Conservation (phyloP, 768 basidiomycete species). For the Naematelia encephala region DNA sequence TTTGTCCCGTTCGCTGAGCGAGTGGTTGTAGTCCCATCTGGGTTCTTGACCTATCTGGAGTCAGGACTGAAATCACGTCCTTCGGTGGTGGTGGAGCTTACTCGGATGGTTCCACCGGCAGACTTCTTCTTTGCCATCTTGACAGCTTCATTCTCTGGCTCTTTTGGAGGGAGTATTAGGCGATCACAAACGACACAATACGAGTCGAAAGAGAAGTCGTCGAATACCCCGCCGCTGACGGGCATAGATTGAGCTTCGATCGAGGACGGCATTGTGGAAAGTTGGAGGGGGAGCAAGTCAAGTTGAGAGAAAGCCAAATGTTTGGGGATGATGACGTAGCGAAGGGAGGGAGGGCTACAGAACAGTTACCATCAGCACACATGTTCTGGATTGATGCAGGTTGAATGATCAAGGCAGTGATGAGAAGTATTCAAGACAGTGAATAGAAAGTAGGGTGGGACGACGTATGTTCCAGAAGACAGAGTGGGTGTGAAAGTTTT, state of each 20-base stretch:
- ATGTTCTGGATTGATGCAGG: not conserved
- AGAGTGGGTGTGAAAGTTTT: not conserved
- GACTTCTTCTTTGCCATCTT: conserved; percentile 21
- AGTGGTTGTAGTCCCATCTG: conserved; percentile 42
- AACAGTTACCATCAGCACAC: not conserved
- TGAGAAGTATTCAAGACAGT: not conserved
- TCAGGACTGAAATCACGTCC: not conserved
- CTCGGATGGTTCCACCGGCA: conserved; percentile 32
- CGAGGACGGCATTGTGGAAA: not conserved
- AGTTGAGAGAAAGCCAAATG: not conserved
- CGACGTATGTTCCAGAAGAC: not conserved
- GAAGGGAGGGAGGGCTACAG: not conserved
- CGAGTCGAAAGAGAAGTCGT: conserved; percentile 34
- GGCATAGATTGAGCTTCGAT: not conserved
- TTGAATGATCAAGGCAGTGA: not conserved
- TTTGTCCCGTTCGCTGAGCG: conserved; percentile 38
- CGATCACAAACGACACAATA: conserved; percentile 44
- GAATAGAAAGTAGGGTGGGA: not conserved
- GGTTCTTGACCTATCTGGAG: conserved; percentile 31
- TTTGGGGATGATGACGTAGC: not conserved
- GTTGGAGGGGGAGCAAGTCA: not conserved
- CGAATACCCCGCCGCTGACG: conserved; percentile 1
- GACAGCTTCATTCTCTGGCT: conserved; percentile 11
- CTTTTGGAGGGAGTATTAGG: conserved; percentile 32
- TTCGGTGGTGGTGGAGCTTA: conserved; percentile 15